phyloP scores from a whole-genome alignment of 2,329 filamentous ascomycete species.

The Colletotrichum liaoningense region DNA sequence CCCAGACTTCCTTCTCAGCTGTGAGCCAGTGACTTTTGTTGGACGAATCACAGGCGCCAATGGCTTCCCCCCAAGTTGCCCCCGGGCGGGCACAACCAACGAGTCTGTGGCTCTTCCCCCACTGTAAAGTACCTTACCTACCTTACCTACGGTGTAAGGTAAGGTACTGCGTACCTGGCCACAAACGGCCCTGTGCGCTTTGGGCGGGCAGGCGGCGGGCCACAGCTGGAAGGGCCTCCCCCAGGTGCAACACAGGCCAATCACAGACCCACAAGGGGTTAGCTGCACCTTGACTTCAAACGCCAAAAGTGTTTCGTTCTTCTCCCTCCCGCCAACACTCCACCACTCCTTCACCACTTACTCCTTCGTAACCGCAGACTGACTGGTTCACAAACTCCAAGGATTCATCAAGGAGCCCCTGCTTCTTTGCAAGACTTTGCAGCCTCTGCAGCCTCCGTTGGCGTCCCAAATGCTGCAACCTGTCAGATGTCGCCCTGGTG shows the following conservation, averaged over 20 bases:
- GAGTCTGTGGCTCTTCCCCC: not conserved
- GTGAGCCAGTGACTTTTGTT: not conserved
- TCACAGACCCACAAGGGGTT: conserved; percentile 34
- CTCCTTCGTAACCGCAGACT: not conserved
- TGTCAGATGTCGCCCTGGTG: conserved; percentile 19
- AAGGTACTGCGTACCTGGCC: not conserved
- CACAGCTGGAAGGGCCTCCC: not conserved
- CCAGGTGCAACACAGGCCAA: conserved; percentile 11
- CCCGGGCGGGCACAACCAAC: not conserved
- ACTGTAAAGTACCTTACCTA: too few relatives aligned
- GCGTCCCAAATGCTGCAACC: not conserved
- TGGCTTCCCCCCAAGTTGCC: not conserved
- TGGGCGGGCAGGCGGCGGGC: not conserved
- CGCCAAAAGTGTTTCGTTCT: conserved; percentile 31
- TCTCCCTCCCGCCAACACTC: not conserved
- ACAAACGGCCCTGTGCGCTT: not conserved
- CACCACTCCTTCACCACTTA: too few relatives aligned
- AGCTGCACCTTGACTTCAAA: conserved; percentile 25
- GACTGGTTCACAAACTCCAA: not conserved
- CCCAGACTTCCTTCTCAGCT: not conserved
- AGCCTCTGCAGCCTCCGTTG: not conserved
- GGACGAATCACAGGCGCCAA: not conserved
- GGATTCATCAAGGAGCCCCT: not conserved
- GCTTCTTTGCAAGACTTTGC: not conserved
- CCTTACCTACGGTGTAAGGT: too few relatives aligned